Evolutionary conservation across 768 basidiomycete species (phyloP).

Genomic region (Favolaschia claudopus): DNA sequence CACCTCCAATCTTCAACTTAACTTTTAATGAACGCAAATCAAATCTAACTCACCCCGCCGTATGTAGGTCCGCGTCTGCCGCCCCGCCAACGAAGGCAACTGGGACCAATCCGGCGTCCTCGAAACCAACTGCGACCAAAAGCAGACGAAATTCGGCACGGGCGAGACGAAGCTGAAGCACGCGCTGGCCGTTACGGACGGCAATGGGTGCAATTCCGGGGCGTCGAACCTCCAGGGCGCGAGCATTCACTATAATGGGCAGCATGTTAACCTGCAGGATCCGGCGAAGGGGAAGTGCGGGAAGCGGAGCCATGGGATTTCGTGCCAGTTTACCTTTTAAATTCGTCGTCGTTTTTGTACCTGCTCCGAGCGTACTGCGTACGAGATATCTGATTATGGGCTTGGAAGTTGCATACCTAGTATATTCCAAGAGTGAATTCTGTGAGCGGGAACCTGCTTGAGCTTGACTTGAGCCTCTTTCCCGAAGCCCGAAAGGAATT

Average conservation of each 20-base stretch:
- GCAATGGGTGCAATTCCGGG: slow-evolving; percentile 2
- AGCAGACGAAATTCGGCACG: background rate
- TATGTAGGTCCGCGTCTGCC: background rate
- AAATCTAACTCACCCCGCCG: background rate
- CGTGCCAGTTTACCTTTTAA: slow-evolving; percentile 1
- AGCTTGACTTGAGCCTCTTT: too few relatives aligned
- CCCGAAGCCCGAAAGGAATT: too few relatives aligned
- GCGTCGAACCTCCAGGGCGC: slow-evolving; percentile 1
- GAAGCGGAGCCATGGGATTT: background rate
- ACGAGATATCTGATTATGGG: too few relatives aligned
- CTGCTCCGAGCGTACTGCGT: too few relatives aligned
- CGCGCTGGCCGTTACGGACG: background rate
- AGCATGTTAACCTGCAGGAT: background rate
- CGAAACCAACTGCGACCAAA: background rate
- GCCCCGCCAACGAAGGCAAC: background rate
- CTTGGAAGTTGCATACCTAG: too few relatives aligned
- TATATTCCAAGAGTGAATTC: too few relatives aligned
- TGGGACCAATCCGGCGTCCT: slow-evolving; percentile 2
- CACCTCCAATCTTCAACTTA: too few relatives aligned
- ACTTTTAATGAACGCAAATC: background rate
- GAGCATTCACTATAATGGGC: background rate
- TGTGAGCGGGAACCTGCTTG: too few relatives aligned
- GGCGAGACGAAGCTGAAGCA: background rate
- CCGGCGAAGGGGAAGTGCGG: background rate
- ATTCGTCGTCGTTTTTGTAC: too few relatives aligned